Conservation (phyloP, 2,329 filamentous ascomycete genomes). For the Aureobasidium musti region DNA sequence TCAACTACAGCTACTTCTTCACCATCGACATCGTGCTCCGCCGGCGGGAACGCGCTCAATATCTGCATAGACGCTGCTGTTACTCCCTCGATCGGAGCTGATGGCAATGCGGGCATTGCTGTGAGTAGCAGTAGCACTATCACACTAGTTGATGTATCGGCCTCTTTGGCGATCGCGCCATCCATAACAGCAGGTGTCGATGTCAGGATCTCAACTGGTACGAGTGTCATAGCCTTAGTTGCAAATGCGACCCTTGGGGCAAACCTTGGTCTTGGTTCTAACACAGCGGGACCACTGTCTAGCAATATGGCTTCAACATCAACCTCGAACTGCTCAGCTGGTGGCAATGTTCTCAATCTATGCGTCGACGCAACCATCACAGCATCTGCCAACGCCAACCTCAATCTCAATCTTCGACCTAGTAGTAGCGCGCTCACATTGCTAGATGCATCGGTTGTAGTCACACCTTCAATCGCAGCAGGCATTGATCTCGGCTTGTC, state of each 20-base stretch:
- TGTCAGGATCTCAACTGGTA: background rate
- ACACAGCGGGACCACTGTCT: background rate
- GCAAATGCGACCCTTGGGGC: background rate
- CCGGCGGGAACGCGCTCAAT: background rate
- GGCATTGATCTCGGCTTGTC: constrained; percentile 2
- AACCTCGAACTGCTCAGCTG: background rate
- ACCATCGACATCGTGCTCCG: background rate
- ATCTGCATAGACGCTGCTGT: background rate
- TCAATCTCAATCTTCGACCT: background rate
- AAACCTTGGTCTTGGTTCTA: background rate
- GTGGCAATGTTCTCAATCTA: background rate
- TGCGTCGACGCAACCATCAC: background rate
- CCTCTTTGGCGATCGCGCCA: constrained; percentile 1
- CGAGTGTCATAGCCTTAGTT: background rate
- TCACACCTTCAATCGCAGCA: background rate
- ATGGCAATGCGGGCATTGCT: background rate
- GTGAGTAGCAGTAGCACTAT: constrained; percentile 9
- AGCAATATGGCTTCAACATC: background rate
- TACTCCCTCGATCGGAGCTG: background rate
- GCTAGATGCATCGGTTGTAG: background rate
- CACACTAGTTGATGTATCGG: background rate
- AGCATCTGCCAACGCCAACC: background rate
- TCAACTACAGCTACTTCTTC: background rate
- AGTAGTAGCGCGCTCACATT: constrained; percentile 9
- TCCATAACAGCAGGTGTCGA: background rate